A percentile compares a stretch with the other conserved stretches of the same genome.
phyloP scores from a whole-genome alignment of 306 rosid genomes.

The Coriaria nepalensis region DNA sequence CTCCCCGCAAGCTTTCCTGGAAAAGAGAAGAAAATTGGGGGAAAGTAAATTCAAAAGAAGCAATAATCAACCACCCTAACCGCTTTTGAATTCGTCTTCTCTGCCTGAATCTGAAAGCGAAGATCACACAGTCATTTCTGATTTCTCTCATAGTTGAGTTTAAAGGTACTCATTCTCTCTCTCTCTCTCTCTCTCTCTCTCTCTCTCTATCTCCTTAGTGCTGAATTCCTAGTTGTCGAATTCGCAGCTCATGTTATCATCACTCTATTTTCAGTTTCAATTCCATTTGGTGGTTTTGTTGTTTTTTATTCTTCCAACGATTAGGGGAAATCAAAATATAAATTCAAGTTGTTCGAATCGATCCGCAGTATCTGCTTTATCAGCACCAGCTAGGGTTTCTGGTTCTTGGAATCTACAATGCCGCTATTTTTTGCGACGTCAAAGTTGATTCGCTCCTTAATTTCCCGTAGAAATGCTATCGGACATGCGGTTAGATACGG shows the following conservation, averaged over 20 bases:
- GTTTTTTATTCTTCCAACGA: constrained; percentile 1
- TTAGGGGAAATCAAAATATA: background rate
- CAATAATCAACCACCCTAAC: no score
- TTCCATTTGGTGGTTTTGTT: background rate
- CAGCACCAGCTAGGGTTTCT: constrained; percentile 9
- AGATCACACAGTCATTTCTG: no score
- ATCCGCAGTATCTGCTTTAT: background rate
- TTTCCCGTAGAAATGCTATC: constrained; percentile 26
- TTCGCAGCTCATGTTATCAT: background rate
- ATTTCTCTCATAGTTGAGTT: no score
- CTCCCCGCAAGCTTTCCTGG: no score
- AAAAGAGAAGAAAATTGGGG: no score
- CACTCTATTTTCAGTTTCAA: no score
- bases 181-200: background rate
- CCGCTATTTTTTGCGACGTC: constrained; percentile 53
- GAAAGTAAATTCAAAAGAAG: no score
- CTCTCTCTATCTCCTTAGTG: background rate
- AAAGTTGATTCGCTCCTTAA: constrained; percentile 37
- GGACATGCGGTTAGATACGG: constrained; percentile 26
- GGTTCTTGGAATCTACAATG: constrained; percentile 25
- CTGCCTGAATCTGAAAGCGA: no score
- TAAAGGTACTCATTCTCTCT: no score
- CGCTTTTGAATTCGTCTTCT: no score
- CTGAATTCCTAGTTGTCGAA: constrained; percentile 2
- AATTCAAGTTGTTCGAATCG: constrained; percentile 6